phyloP scores from a whole-genome alignment of 2,329 filamentous ascomycete species.

The Aspergillus proliferans region DNA sequence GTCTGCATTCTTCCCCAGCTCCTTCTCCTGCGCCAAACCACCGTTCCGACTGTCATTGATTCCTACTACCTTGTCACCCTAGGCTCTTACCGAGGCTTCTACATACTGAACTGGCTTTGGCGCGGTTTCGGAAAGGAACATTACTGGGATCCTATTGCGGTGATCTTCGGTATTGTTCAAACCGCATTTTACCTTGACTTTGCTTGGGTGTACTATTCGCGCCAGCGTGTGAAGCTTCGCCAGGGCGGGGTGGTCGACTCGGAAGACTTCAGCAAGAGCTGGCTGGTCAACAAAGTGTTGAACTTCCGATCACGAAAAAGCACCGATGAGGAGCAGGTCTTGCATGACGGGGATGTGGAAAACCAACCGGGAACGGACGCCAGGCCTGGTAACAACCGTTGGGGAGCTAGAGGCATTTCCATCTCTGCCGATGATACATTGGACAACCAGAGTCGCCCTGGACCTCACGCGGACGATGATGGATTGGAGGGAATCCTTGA shows the following conservation, averaged over 20 bases:
- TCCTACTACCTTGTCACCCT: conserved; percentile 90
- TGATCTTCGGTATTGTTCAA: conserved; percentile 83
- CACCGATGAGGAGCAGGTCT: conserved; percentile 34
- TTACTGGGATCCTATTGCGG: conserved; percentile 63
- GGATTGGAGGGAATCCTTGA: conserved; percentile 16
- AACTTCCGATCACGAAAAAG: conserved; percentile 41
- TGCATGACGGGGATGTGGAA: conserved; percentile 25
- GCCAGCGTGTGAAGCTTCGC: conserved; percentile 88
- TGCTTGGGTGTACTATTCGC: conserved; percentile 91
- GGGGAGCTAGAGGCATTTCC: conserved; percentile 54
- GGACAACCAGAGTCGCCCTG: conserved; percentile 16
- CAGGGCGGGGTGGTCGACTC: conserved; percentile 82
- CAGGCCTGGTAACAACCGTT: conserved; percentile 38
- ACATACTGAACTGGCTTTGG: conserved; percentile 86
- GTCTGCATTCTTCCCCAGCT: conserved; percentile 87
- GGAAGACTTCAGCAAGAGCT: conserved; percentile 79
- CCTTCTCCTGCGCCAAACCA: conserved; percentile 86
- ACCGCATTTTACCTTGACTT: conserved; percentile 89
- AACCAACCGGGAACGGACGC: conserved; percentile 17
- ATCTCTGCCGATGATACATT: conserved; percentile 53
- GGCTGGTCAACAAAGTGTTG: conserved; percentile 73
- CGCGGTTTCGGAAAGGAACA: conserved; percentile 56
- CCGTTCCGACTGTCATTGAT: conserved; percentile 89
- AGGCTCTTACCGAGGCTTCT: conserved; percentile 80
- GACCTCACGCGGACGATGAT: conserved; percentile 6